Conservation (phyloP, 2,329 filamentous ascomycete genomes). For the Ceratocystis huliohia region DNA sequence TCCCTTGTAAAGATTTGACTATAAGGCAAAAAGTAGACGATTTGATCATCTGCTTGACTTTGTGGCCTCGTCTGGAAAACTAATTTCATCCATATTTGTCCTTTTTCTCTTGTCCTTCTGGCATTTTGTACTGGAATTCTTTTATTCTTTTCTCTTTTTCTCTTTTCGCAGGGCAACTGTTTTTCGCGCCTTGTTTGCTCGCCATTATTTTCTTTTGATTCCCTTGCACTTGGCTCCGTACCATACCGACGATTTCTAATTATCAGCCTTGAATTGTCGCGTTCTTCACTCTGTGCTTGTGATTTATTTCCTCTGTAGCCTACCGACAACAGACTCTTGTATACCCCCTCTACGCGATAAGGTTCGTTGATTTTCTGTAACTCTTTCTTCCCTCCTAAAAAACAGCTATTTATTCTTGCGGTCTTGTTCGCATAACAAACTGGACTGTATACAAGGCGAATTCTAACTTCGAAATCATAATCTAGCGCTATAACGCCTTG, state of each 20-base stretch:
- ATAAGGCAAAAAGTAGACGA: neutral
- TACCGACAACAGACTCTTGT: neutral
- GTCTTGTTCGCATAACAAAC: neutral
- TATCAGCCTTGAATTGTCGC: neutral
- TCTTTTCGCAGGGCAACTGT: conserved; percentile 1
- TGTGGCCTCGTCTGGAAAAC: neutral
- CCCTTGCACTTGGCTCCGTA: conserved; percentile 2
- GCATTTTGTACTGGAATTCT: neutral
- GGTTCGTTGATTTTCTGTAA: neutral
- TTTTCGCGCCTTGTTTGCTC: conserved; percentile 2
- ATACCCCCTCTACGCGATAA: neutral
- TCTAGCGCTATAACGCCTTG: neutral
- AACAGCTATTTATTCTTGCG: neutral
- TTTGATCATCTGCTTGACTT: neutral
- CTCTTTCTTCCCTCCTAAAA: neutral
- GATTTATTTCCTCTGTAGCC: neutral
- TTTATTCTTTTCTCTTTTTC: neutral
- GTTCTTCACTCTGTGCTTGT: neutral
- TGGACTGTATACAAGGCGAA: neutral
- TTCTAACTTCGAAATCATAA: neutral
- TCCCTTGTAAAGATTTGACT: neutral
- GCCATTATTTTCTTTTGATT: neutral
- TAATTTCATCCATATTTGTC: neutral
- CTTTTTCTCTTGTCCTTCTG: neutral
- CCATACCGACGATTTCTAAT: neutral